Evolutionary conservation across 129 eudicot genomes (phyloP), one percentile per base, ranked within the genome.

Genomic region (Pulicaria dysenterica): DNA sequence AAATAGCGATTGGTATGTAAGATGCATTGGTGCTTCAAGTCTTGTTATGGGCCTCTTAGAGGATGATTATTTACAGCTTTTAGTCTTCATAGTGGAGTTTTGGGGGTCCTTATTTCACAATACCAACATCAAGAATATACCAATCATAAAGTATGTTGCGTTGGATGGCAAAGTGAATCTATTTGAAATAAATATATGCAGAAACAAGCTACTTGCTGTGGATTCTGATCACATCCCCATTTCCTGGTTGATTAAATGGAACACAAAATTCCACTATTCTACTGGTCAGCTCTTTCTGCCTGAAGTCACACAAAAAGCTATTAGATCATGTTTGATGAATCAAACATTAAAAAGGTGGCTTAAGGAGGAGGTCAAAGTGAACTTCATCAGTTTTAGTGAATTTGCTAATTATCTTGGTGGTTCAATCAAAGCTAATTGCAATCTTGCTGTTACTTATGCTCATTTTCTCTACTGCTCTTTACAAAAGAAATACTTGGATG

Each of bases 201-300:
- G 11, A 60, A 66, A 43, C 43, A 68, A 77, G 68, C 75, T 83
- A 7, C 19, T 77, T 42, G 74, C 87, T 5, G 3, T 70, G 5
- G 47, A 74, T 13, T 53, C 61, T 12, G 3, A 44, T 61, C 45
- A 37, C 31, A 24, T 24, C 31, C 2, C 31, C 39, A 64, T 60
- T 8, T 65, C 84, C 0, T 87, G 89, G 89, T 39, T 87, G 44
- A 70, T 82, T 13, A 62, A 73, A 4, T 87, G 93, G 87, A 84
- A 79, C 55, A 44, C 49, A n/a, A 80, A 64, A 58, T 84, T 87
- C 55, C 55, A 45, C 12, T 51, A 9, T 59, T 57, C 73, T 13
- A 40, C 13, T 4, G 31, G 40, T 42, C 15, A 12, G 14, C 56
- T 68, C 34, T 85, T 87, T 41, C 47, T 88, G 4, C 87, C 89